Percentiles rank a stretch among this genome's conserved stretches.
These are phyloP conservation scores for Myriosclerotinia scirpicola DNA, from an alignment of 2,329 filamentous ascomycete genomes.

Conservation along the genomic window DNA sequence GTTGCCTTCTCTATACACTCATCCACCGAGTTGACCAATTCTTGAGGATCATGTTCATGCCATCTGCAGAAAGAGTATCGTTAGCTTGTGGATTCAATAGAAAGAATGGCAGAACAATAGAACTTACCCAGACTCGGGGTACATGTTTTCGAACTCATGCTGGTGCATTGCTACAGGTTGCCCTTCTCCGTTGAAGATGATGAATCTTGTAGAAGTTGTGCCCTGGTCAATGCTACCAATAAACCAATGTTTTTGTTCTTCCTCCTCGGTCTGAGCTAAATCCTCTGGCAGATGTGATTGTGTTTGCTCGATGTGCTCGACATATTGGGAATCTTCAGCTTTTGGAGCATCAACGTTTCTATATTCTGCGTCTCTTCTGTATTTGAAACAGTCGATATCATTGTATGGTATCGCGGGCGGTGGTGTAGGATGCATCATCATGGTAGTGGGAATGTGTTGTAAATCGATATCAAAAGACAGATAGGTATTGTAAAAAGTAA, in stretches of 20 bases:
- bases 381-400: constrained; percentile 15
- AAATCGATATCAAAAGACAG: background rate
- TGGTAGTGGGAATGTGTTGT: background rate
- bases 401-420: constrained; percentile 11
- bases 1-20: constrained; percentile 75
- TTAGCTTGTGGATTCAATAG: constrained; percentile 24
- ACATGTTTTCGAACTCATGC: constrained; percentile 81
- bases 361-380: constrained; percentile 14
- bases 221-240: constrained; percentile 90
- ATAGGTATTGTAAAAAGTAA: background rate
- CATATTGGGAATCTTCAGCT: constrained; percentile 28
- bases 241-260: constrained; percentile 55
- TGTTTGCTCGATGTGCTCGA: constrained; percentile 31
- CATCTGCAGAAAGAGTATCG: constrained; percentile 53
- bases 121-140: constrained; percentile 79
- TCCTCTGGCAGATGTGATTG: constrained; percentile 31
- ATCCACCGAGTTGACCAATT: constrained; percentile 70
- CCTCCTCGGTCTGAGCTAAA: constrained; percentile 30
- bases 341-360: constrained; percentile 22
- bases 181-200: constrained; percentile 82
- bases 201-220: constrained; percentile 84
- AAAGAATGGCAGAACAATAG: background rate
- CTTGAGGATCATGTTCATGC: constrained; percentile 81
- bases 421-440: constrained; percentile 22
- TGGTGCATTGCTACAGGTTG: constrained; percentile 80